Evolutionary conservation across 2,329 filamentous ascomycete genomes (phyloP), one percentile per base, ranked within the genome.

Genomic region (Ceratocystis ficicola): DNA sequence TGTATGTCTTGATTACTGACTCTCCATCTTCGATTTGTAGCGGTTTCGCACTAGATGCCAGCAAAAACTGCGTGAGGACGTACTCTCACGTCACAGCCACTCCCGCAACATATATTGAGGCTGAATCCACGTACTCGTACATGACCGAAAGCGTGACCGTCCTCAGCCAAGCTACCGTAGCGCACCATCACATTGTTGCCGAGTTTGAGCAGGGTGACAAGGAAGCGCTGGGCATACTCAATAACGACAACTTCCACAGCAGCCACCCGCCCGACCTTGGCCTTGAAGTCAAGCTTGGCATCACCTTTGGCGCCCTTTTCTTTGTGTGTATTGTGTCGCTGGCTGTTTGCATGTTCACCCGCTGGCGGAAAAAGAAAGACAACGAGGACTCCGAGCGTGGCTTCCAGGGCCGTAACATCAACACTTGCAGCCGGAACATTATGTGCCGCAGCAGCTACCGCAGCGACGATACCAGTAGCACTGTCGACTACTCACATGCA

Each of bases 201-300:
- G 71, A 76, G n/a, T 77, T 76, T 66, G 72, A 72, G 55, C 73
- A 74, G n/a, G 69, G 69, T 6, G 75, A 77, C 66, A 75, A 74
- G 62, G 70, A 71, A 36, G 68, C 69, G 10, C 69, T 77, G 3
- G 74, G 74, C 8, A 67, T 76, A 0, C 71, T 73, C 3, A 73
- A 76, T 44, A 72, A 75, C 25, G 71, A 73, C 15, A 71, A 64
- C n/a, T 48, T 66, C 57, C 36, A 30, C 25, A 59, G 50, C 20
- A 64, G 41, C 15, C 62, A 55, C n/a, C 48, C 64, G 4, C 60
- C 36, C 41, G 59, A 64, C n/a, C 66, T 69, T 1, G 22, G 66
- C 20, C 63, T 68, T 32, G 61, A 63, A 30, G 65, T 63, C 15
- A 68, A 67, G 44, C 52, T 68, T 22, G 69, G 73, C 30, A 69